A percentile compares a stretch with the other conserved stretches of the same genome.
phyloP scores from a whole-genome alignment of 306 rosid genomes.

The Inga laurina region DNA sequence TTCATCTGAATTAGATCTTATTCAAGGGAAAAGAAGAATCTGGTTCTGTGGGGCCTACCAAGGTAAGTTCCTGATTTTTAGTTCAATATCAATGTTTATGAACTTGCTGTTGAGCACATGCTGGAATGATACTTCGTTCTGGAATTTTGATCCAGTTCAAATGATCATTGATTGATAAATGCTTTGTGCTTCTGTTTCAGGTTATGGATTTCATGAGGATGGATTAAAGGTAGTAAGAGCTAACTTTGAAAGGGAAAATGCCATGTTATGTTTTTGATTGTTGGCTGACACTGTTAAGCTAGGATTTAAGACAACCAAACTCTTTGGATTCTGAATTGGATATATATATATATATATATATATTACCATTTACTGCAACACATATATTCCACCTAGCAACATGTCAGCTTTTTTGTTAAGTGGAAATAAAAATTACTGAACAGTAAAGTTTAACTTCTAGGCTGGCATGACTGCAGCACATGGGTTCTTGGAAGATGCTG shows the following conservation, averaged over 20 bases:
- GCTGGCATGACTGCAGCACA: constrained; percentile 85
- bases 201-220: constrained; percentile 97
- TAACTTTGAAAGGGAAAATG: neutral
- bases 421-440: constrained; percentile 14
- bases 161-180: constrained; percentile 5
- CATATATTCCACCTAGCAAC: constrained; percentile 10
- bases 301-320: neutral
- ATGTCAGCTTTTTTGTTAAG: neutral
- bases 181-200: constrained; percentile 45
- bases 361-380: neutral
- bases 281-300: neutral
- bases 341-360: neutral
- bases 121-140: neutral
- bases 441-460: constrained; percentile 47
- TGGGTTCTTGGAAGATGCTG: constrained; percentile 60
- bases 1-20: constrained; percentile 53
- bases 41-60: constrained; percentile 96
- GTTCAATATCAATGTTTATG: neutral
- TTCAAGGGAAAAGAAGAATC: constrained; percentile 89
- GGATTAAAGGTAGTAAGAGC: constrained; percentile 71
- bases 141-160: neutral
- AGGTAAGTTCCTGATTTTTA: constrained; percentile 47
- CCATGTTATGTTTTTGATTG: constrained; percentile 1
- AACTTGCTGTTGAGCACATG: neutral
- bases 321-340: neutral